phyloP scores from a whole-genome alignment of 129 eudicot species.

The Flaveria brownii region DNA sequence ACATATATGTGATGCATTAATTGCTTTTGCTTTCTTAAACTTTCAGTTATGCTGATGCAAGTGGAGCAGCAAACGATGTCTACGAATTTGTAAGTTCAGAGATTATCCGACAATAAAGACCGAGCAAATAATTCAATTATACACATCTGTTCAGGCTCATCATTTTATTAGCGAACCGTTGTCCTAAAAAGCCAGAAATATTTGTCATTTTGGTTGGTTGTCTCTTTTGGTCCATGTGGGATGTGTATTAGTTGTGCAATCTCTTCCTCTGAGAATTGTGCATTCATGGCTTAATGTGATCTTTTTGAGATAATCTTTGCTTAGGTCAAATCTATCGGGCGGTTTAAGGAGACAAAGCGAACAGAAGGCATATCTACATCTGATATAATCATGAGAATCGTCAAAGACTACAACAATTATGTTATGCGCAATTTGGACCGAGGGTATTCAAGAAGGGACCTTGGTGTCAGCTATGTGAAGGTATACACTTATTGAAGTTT shows the following conservation, averaged over 20 bases:
- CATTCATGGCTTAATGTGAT: slow-evolving; percentile 7
- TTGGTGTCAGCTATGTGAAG: slow-evolving; percentile 95
- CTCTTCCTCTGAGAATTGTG: not conserved
- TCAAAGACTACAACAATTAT: slow-evolving; percentile 91
- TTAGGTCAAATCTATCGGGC: slow-evolving; percentile 84
- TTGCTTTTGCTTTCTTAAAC: slow-evolving; percentile 30
- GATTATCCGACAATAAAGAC: not conserved
- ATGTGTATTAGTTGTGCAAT: not conserved
- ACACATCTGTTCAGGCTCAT: not conserved
- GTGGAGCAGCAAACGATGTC: slow-evolving; percentile 95
- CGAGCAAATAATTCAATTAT: too few species aligned
- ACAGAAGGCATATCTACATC: slow-evolving; percentile 98
- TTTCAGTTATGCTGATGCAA: slow-evolving; percentile 92
- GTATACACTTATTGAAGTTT: slow-evolving; percentile 35
- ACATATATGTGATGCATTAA: slow-evolving; percentile 29
- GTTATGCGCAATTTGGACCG: slow-evolving; percentile 96
- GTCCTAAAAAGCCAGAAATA: not conserved
- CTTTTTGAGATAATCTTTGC: not conserved
- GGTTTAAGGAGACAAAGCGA: slow-evolving; percentile 87
- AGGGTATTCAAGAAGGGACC: slow-evolving; percentile 97
- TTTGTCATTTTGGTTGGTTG: not conserved
- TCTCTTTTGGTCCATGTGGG: not conserved
- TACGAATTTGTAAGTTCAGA: slow-evolving; percentile 84
- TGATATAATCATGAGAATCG: slow-evolving; percentile 93
- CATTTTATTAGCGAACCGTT: not conserved